Evolutionary conservation across 805 yeast genomes (phyloP).

Genomic region (Hanseniaspora lindneri): DNA sequence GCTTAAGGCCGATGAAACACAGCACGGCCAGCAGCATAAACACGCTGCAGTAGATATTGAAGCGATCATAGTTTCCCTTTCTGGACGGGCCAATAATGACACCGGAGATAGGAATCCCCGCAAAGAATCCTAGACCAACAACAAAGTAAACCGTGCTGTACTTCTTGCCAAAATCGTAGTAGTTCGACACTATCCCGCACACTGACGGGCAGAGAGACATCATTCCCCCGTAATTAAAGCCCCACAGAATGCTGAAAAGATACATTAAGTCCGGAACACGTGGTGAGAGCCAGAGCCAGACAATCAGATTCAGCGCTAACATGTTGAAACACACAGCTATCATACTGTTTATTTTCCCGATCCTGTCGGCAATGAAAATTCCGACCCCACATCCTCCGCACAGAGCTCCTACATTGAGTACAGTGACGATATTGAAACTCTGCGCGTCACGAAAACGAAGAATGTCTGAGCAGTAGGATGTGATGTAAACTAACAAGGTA

Average conservation of each 20-base stretch:
- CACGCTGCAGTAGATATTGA: slow-evolving; percentile 30
- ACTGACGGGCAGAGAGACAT: slow-evolving; percentile 47
- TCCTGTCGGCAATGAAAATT: slow-evolving; percentile 30
- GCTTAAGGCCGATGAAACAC: neutral
- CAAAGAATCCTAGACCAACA: slow-evolving; percentile 44
- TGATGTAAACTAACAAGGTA: slow-evolving; percentile 41
- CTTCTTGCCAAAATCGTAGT: slow-evolving; percentile 42
- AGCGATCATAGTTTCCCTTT: slow-evolving; percentile 28
- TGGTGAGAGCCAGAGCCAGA: slow-evolving; percentile 32
- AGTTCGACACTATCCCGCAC: slow-evolving; percentile 45
- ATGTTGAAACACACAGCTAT: slow-evolving; percentile 33
- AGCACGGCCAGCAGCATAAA: slow-evolving; percentile 25
- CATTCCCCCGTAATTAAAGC: slow-evolving; percentile 44
- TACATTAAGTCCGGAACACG: slow-evolving; percentile 28
- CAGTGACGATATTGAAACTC: slow-evolving; percentile 31
- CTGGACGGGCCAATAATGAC: slow-evolving; percentile 36
- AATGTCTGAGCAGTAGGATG: slow-evolving; percentile 43
- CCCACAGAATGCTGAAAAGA: slow-evolving; percentile 39
- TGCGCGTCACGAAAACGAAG: slow-evolving; percentile 35
- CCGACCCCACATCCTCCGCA: slow-evolving; percentile 28
- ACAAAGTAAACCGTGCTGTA: slow-evolving; percentile 48
- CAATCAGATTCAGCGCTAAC: slow-evolving; percentile 32
- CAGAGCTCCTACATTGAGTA: slow-evolving; percentile 26
- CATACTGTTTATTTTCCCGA: slow-evolving; percentile 31
- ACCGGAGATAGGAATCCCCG: slow-evolving; percentile 41